Conservation (phyloP, 495 filamentous ascomycete species). For the Neurospora sublineolata region DNA sequence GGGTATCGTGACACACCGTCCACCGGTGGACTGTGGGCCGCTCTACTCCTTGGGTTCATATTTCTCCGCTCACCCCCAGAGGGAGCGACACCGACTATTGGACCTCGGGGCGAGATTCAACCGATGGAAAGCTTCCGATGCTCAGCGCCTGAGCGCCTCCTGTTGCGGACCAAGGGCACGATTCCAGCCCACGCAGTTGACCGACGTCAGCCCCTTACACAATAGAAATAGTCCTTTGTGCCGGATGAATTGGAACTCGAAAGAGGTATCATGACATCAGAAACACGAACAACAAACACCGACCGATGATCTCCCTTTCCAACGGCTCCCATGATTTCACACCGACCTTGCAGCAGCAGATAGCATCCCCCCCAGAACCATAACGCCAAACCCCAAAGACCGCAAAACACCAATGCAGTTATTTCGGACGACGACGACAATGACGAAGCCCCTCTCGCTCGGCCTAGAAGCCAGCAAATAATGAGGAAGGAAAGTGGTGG, state of each 20-base stretch:
- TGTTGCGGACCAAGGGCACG: not conserved
- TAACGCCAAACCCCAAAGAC: not conserved
- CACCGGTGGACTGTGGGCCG: not conserved
- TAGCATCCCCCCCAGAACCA: not conserved
- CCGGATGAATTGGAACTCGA: not conserved
- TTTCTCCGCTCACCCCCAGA: not conserved
- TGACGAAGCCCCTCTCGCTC: not conserved
- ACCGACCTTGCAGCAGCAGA: not conserved
- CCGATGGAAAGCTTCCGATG: not conserved
- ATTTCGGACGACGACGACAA: not conserved
- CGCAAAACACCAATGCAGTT: not conserved
- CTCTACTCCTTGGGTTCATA: not conserved
- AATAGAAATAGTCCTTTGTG: not conserved
- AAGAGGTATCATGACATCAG: not conserved
- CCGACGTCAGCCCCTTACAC: not conserved
- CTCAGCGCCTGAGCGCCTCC: not conserved
- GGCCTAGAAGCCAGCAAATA: not conserved
- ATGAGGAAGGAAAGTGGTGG: not conserved
- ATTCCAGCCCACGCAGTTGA: not conserved
- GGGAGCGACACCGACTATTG: not conserved
- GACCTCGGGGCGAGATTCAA: not conserved
- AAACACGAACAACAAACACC: not conserved
- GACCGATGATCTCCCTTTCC: not conserved
- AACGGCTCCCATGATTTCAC: not conserved
- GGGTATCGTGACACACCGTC: not conserved